A percentile compares a stretch with the other conserved stretches of the same genome.
phyloP scores from a whole-genome alignment of 2,329 filamentous ascomycete species.

The Didymellaceae sp. region DNA sequence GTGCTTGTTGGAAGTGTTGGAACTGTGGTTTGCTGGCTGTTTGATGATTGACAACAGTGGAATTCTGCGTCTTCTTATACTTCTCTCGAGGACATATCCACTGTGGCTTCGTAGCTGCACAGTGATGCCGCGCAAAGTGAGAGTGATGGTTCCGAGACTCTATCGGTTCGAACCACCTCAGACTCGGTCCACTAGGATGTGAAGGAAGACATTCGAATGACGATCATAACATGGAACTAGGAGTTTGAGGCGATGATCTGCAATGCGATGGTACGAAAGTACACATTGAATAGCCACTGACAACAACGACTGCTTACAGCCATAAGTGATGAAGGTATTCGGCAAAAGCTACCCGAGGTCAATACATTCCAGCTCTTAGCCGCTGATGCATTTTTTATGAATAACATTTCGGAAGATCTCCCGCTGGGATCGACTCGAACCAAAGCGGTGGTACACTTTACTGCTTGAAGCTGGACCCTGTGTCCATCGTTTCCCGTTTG shows the following conservation, averaged over 20 bases:
- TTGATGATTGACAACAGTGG: background rate
- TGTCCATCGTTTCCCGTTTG: background rate
- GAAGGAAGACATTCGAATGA: too few species aligned
- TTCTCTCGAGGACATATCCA: too few species aligned
- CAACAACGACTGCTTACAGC: background rate
- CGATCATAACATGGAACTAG: too few species aligned
- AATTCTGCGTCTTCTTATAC: background rate
- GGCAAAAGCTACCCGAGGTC: background rate
- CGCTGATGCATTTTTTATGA: background rate
- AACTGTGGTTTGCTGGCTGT: background rate
- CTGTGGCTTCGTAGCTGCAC: too few species aligned
- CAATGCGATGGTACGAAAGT: background rate
- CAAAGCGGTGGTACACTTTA: background rate
- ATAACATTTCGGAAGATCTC: slow-evolving; percentile 5
- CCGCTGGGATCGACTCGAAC: background rate
- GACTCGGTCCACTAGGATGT: background rate
- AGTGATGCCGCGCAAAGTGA: too few species aligned
- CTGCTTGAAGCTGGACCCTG: background rate
- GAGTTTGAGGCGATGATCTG: background rate
- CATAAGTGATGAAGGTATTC: background rate
- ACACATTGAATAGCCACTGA: background rate
- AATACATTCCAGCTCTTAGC: background rate
- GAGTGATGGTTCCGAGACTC: too few species aligned
- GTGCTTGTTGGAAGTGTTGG: too few species aligned
- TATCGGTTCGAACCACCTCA: background rate